Evolutionary conservation across 306 rosid species (phyloP), one percentile per base, ranked within the genome.

Genomic region (Cucurbita maxima): DNA sequence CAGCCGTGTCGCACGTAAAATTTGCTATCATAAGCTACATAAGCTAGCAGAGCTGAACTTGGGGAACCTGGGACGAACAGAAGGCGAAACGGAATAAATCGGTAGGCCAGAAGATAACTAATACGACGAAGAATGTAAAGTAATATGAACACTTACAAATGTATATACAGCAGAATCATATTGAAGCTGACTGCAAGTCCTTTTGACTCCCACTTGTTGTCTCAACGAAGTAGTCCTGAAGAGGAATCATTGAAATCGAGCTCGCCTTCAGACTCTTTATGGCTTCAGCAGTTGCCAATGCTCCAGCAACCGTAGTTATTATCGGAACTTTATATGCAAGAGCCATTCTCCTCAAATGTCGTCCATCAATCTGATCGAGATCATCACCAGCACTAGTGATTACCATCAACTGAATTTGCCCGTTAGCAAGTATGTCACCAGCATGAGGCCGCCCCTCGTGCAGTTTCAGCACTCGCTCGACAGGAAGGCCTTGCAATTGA

Each of bases 361-460:
- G 80, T 72, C 99, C 99, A 83, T 95, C 99, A 62, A 88, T 91
- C 82, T 88, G 96, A 79, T 95, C 97, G 37, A 86, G 91, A 30
- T 88, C 86, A 44, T 95, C 97, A 55, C 93, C 99, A 19, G 97
- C 89, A 77, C 97, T 95, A 59, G 97, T 95, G 70, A 91, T 91
- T 76, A 91, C 90, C 99, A 95, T 95, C 78, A 95, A 86, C 76
- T 91, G 99, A 79, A 95, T 89, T 74, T 89, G 96, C 63, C 90
- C 97, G 51, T 95, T 95, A 34, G 99, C 89, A 80, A 95, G 82
- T 92, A 88, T 83, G 81, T 95, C 97, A 72, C 96, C 99, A 34
- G 99, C 96, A 64, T 91, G 92, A 18, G 96, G 96, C 84, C 96
- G 85, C 47, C 97, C 97, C 88, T 95, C 96, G 60, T 95, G 99